Conservation (phyloP, 257 asterid species). For the Oldenlandia corymbosa region DNA sequence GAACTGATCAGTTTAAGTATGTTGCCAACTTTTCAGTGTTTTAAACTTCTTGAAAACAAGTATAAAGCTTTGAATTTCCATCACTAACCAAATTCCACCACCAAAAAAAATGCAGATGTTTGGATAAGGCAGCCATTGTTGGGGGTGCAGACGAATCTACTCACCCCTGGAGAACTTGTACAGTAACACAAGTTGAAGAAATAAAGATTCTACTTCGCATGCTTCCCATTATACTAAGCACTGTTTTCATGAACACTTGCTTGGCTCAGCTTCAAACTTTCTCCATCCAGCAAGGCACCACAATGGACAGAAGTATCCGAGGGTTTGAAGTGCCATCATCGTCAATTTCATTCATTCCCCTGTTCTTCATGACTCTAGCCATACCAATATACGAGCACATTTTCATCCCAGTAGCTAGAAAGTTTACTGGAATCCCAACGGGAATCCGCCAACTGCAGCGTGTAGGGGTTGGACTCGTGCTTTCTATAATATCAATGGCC, state of each 20-base stretch:
- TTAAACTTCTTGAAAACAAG: background rate
- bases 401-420: constrained; percentile 48
- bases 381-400: constrained; percentile 53
- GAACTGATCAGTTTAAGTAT: constrained; percentile 66
- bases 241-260: constrained; percentile 76
- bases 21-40: background rate
- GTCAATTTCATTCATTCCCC: constrained; percentile 63
- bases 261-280: constrained; percentile 84
- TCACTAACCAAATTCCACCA: constrained; percentile 2
- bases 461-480: constrained; percentile 58
- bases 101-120: constrained; percentile 29
- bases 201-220: constrained; percentile 61
- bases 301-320: constrained; percentile 52
- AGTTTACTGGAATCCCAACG: constrained; percentile 58
- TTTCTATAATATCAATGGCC: constrained; percentile 59
- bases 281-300: constrained; percentile 65
- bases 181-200: constrained; percentile 70
- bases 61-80: background rate
- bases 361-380: constrained; percentile 43
- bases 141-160: constrained; percentile 15
- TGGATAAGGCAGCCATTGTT: constrained; percentile 56
- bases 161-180: constrained; percentile 53
- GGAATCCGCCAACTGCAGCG: constrained; percentile 75
- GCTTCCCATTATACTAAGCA: constrained; percentile 67
- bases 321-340: constrained; percentile 56